Evolutionary conservation across 2,329 filamentous ascomycete genomes (phyloP).

Genomic region (Aspergillus latus): DNA sequence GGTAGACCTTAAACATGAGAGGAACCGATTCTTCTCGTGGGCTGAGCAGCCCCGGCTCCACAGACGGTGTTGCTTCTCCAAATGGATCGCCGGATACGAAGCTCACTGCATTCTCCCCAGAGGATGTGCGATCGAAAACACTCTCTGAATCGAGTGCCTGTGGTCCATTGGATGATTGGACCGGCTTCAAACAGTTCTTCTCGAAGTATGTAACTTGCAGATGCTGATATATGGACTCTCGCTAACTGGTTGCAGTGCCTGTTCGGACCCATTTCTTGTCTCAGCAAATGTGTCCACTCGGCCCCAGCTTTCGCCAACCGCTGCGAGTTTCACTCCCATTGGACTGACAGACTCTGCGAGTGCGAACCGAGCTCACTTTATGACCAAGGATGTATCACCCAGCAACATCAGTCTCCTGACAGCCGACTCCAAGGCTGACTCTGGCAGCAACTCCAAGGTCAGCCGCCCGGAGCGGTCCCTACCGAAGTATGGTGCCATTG

Average conservation of each 20-base stretch:
- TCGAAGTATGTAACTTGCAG: slow-evolving; percentile 22
- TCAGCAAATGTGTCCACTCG: slow-evolving; percentile 20
- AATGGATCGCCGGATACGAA: slow-evolving; percentile 66
- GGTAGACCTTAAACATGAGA: slow-evolving; percentile 23
- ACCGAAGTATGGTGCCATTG: slow-evolving; percentile 27
- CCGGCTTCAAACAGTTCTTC: slow-evolving; percentile 21
- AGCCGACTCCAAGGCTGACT: slow-evolving; percentile 24
- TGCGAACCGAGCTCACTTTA: slow-evolving; percentile 11
- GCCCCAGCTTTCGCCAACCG: slow-evolving; percentile 61
- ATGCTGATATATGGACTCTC: background rate
- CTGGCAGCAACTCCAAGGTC: slow-evolving; percentile 7
- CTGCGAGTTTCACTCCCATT: slow-evolving; percentile 61
- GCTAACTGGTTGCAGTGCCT: slow-evolving; percentile 18
- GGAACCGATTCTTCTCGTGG: slow-evolving; percentile 28
- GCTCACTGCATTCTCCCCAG: slow-evolving; percentile 64
- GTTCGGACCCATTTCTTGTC: slow-evolving; percentile 33
- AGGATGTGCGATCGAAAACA: slow-evolving; percentile 51
- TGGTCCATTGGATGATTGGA: slow-evolving; percentile 17
- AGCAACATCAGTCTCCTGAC: slow-evolving; percentile 21
- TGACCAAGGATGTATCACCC: slow-evolving; percentile 16
- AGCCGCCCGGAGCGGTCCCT: slow-evolving; percentile 17
- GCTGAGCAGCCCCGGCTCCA: slow-evolving; percentile 40
- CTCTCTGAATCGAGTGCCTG: slow-evolving; percentile 21
- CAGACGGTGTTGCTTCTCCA: slow-evolving; percentile 56
- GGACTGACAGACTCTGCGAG: slow-evolving; percentile 20